These are phyloP conservation scores for Exophiala oligosperma DNA, from an alignment of 2,329 filamentous ascomycete genomes.

Conservation along the genomic window DNA sequence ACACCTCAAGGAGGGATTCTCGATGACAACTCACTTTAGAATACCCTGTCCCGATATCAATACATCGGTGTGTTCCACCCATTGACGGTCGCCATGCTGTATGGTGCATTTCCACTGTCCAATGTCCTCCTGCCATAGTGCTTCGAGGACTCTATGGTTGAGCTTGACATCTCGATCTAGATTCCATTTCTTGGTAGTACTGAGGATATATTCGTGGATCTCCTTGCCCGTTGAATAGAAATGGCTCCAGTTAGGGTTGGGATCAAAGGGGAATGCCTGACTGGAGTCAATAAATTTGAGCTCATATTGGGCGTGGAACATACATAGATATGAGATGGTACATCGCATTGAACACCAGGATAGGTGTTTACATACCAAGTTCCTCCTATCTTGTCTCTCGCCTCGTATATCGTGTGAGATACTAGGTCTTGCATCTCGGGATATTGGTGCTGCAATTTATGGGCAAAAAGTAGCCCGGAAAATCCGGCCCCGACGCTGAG, in stretches of 20 bases:
- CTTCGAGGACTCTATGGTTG: conserved; percentile 55
- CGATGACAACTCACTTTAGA: neutral
- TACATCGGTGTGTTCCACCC: neutral
- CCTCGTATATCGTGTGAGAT: conserved; percentile 26
- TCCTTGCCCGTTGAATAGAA: conserved; percentile 67
- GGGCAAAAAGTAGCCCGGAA: neutral
- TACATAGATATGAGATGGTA: conserved; percentile 20
- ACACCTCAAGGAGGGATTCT: neutral
- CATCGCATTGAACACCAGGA: conserved; percentile 26
- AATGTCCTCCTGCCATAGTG: conserved; percentile 55
- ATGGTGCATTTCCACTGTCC: conserved; percentile 56
- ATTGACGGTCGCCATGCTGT: neutral
- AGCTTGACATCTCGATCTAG: conserved; percentile 61
- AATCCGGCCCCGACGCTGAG: neutral
- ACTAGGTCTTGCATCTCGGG: neutral
- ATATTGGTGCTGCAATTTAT: neutral
- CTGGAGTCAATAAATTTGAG: neutral
- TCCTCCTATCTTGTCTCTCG: conserved; percentile 33
- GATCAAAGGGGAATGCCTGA: conserved; percentile 57
- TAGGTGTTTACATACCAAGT: conserved; percentile 35
- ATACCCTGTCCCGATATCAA: neutral
- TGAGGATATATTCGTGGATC: conserved; percentile 67
- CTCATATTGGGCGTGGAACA: neutral
- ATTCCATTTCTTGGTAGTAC: conserved; percentile 62
- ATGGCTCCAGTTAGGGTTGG: conserved; percentile 69